phyloP scores from a whole-genome alignment of 768 basidiomycete species.

The Cubamyces sp. region DNA sequence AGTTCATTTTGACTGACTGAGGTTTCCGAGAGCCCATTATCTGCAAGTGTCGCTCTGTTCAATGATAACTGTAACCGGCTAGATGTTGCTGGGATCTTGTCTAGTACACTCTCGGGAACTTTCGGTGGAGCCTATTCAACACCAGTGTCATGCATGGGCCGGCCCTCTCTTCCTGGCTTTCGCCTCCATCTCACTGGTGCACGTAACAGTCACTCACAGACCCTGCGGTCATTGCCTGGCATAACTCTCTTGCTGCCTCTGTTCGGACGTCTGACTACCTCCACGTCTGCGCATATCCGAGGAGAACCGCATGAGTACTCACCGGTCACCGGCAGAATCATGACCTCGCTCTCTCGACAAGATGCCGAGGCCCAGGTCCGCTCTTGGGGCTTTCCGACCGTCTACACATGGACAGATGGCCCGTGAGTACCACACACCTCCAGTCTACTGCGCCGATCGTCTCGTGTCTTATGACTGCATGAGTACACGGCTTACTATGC shows the following conservation, averaged over 20 bases:
- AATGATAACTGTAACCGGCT: not conserved
- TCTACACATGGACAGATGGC: conserved; percentile 36
- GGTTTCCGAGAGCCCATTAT: too few species aligned
- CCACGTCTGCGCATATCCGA: not conserved
- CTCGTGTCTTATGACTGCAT: not conserved
- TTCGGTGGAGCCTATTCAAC: not conserved
- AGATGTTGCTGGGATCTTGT: not conserved
- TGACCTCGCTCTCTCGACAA: conserved; percentile 21
- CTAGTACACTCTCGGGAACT: conserved; percentile 14
- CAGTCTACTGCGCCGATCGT: not conserved
- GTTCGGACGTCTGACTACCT: not conserved
- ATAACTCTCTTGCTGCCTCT: too few species aligned
- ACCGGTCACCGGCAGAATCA: conserved; percentile 1
- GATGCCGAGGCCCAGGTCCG: conserved; percentile 31
- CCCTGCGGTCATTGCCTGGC: not conserved
- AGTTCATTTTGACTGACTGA: too few species aligned
- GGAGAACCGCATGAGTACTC: not conserved
- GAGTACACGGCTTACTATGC: not conserved
- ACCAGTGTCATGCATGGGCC: not conserved
- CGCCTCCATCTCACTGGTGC: not conserved
- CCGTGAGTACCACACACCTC: conserved; percentile 24
- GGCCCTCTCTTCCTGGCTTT: not conserved
- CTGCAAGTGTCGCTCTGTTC: not conserved
- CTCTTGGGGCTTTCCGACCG: conserved; percentile 34
- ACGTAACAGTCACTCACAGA: not conserved